These are phyloP conservation scores for Colletotrichum eremochloae DNA, from an alignment of 2,329 filamentous ascomycete genomes.

Conservation along the genomic window DNA sequence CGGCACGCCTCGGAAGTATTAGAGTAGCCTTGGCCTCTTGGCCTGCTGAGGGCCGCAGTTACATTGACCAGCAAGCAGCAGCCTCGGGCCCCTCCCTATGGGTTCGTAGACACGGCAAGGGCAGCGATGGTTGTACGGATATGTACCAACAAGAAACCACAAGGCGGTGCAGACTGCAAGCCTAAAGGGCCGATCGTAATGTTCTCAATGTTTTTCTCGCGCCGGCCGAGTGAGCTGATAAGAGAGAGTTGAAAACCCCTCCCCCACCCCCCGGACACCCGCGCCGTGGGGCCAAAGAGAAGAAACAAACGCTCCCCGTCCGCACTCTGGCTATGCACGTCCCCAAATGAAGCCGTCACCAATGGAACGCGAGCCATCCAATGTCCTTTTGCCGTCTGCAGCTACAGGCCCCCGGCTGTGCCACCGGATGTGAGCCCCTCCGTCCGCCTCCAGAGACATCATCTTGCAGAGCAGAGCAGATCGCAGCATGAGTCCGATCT, in stretches of 20 bases:
- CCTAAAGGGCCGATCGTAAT: not conserved
- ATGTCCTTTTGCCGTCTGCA: constrained; percentile 35
- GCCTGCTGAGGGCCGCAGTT: constrained; percentile 1
- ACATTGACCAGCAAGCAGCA: no score
- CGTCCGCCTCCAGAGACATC: not conserved
- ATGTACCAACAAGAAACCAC: not conserved
- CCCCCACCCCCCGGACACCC: not conserved
- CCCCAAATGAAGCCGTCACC: constrained; percentile 9
- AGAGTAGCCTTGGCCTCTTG: constrained; percentile 31
- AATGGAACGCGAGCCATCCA: constrained; percentile 11
- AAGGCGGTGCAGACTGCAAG: not conserved
- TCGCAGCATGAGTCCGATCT: constrained; percentile 1
- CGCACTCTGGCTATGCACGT: not conserved
- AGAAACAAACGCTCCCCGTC: not conserved
- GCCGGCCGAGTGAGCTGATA: not conserved
- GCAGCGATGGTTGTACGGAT: not conserved
- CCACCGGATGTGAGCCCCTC: not conserved
- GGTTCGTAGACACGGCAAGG: not conserved
- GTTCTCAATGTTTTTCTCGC: not conserved
- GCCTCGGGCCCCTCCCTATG: no score
- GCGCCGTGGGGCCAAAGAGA: no score
- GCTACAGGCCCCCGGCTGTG: constrained; percentile 2
- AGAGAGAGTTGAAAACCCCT: not conserved
- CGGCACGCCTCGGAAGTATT: constrained; percentile 11
- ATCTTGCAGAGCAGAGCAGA: not conserved